These are phyloP conservation scores for Hibiscus tridactylites DNA, from an alignment of 345 rosid genomes.

Conservation along the genomic window DNA sequence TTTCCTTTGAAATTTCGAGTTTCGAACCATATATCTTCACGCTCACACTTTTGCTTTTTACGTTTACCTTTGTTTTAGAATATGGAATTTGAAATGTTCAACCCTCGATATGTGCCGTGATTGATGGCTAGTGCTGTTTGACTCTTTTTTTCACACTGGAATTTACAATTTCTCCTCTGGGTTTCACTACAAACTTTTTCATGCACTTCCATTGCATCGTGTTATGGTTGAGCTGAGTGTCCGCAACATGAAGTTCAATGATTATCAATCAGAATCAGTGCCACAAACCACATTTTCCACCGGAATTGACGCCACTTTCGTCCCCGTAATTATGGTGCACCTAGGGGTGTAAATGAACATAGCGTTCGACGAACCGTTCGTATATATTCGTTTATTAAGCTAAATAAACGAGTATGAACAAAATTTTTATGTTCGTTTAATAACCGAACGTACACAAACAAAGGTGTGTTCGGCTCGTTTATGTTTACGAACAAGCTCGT, in stretches of 20 bases:
- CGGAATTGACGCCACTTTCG: too few relatives aligned
- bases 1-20: constrained; percentile 10
- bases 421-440: too few relatives aligned
- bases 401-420: too few relatives aligned
- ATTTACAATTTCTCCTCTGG: neutral
- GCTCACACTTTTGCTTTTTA: constrained; percentile 2
- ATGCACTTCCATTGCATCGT: neutral
- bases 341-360: too few relatives aligned
- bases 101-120: neutral
- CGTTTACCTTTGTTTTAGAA: neutral
- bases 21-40: constrained; percentile 15
- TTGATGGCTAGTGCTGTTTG: neutral
- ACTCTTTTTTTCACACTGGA: neutral
- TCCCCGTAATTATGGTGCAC: neutral
- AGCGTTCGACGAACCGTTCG: too few relatives aligned
- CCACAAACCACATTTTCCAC: neutral
- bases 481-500: too few relatives aligned
- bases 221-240: neutral
- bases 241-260: neutral
- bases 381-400: too few relatives aligned
- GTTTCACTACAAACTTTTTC: neutral
- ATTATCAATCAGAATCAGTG: neutral
- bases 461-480: too few relatives aligned
- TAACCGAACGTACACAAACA: too few relatives aligned
- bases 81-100: constrained; percentile 10